Base-by-base conservation (phyloP, 192 early-diverging fungal species). In the Mortierella antarctica region DNA sequence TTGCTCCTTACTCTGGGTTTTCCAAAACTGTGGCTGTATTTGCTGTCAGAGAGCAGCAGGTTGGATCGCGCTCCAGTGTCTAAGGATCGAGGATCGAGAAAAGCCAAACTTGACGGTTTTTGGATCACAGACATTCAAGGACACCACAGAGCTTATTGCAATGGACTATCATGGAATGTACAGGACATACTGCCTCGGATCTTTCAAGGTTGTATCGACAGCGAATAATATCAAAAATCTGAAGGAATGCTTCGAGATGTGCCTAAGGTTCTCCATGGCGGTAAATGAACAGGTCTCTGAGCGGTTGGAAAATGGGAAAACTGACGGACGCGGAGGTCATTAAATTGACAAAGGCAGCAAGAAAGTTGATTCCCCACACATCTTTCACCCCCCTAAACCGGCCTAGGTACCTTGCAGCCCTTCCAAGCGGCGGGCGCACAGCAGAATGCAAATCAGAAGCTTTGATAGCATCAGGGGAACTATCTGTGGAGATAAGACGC, bases 111-210 rank as follows among this genome's bases (percentile, higher is more conserved):
- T 73, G 56, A 65, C 20, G 14, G 62, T 65, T 15, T 73, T 65
- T 51, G 62, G 71, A n/a, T 64, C 62, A 40, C n/a, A 54, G 9
- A 73, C 71, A 55, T 73, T 57, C 55, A 73, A 59, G 56, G 71
- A 73, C 31, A 73, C 71, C 0, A 73, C 47, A 1, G 62, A 73
- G 55, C 61, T 73, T 20, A 73, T 73, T 50, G 71, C 47, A 31
- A 63, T 71, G 70, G 70, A 71, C 45, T 71, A 71, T 55, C 50
- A 71, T 48, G 52, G 70, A 46, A 57, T 71, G 59, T 71, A 63
- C 42, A 61, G 70, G 45, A 63, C 53, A 31, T 71, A 71, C 45
- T 71, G 53, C 70, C 45, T 71, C 13, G 61, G 61, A 11, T 71
- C 70, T 7, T 71, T 71, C 52, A 71, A 63, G 51, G 20, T 62